Conservation (phyloP, 1,139 yeast species). For the Pichia inconspicua region DNA sequence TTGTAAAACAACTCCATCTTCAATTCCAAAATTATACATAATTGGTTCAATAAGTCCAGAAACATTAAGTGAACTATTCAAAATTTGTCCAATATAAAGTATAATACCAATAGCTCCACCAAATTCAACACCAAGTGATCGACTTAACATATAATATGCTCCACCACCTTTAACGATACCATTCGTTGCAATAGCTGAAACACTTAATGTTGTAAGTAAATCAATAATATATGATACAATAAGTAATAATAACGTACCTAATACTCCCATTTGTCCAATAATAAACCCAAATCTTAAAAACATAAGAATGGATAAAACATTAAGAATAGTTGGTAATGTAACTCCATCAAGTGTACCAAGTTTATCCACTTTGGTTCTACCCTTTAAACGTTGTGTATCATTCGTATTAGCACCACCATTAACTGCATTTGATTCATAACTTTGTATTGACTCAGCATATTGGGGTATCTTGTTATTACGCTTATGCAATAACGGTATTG, state of each 20-base stretch:
- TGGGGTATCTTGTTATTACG: conserved; percentile 1
- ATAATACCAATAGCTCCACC: conserved; percentile 80
- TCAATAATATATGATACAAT: conserved; percentile 58
- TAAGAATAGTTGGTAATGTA: conserved; percentile 66
- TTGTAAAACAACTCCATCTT: conserved; percentile 48
- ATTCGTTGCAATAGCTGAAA: conserved; percentile 74
- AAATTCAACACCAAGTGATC: conserved; percentile 76
- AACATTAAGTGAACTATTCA: conserved; percentile 69
- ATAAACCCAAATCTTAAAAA: conserved; percentile 74
- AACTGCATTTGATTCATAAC: conserved; percentile 4
- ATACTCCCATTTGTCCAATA: conserved; percentile 67
- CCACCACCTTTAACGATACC: conserved; percentile 84
- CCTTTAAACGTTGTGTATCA: not conserved
- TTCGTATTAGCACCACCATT: not conserved
- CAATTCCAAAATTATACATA: conserved; percentile 53
- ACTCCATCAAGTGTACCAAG: conserved; percentile 73
- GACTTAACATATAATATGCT: conserved; percentile 73
- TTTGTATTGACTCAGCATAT: conserved; percentile 4
- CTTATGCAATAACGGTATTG: conserved; percentile 4
- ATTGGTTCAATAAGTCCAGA: conserved; percentile 75
- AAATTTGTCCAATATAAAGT: conserved; percentile 67
- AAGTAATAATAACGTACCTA: conserved; percentile 53
- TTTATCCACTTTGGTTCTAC: conserved; percentile 28
- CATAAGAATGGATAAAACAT: conserved; percentile 75
- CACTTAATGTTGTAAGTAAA: conserved; percentile 60